These are phyloP conservation scores for Pseudogymnoascus sp. DNA, from an alignment of 2,329 filamentous ascomycete genomes.

Conservation along the genomic window DNA sequence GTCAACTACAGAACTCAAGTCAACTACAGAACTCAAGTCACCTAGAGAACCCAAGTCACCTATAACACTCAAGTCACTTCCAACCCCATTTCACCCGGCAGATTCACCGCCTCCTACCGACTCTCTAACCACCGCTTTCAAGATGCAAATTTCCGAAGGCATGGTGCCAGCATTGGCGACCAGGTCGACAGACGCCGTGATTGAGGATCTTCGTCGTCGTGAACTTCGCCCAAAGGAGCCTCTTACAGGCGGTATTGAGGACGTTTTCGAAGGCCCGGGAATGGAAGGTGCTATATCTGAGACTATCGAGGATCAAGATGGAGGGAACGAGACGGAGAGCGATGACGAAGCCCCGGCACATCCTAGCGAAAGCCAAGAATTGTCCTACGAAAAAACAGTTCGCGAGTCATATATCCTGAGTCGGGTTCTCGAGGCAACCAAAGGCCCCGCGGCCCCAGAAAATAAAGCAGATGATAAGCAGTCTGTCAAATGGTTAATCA, in stretches of 20 bases:
- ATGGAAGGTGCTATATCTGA: too few relatives aligned
- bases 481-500: conserved; percentile 25
- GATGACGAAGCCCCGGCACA: conserved; percentile 9
- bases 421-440: conserved; percentile 18
- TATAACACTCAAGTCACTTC: neutral
- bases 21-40: neutral
- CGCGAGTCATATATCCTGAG: conserved; percentile 39
- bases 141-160: neutral
- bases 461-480: conserved; percentile 21
- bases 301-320: neutral
- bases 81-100: neutral
- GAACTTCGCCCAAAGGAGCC: neutral
- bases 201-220: conserved; percentile 21
- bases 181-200: conserved; percentile 23
- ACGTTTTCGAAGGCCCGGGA: neutral
- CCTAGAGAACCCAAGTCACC: neutral
- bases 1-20: neutral
- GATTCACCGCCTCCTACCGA: neutral
- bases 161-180: conserved; percentile 17
- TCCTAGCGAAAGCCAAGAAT: neutral
- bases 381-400: conserved; percentile 35
- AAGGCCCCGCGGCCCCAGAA: conserved; percentile 16
- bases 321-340: conserved; percentile 9
- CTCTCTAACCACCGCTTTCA: neutral
- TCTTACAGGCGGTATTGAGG: neutral